Evolutionary conservation across 2,329 filamentous ascomycete genomes (phyloP), one percentile per base, ranked within the genome.

Genomic region (Ascocoryne sarcoides): DNA sequence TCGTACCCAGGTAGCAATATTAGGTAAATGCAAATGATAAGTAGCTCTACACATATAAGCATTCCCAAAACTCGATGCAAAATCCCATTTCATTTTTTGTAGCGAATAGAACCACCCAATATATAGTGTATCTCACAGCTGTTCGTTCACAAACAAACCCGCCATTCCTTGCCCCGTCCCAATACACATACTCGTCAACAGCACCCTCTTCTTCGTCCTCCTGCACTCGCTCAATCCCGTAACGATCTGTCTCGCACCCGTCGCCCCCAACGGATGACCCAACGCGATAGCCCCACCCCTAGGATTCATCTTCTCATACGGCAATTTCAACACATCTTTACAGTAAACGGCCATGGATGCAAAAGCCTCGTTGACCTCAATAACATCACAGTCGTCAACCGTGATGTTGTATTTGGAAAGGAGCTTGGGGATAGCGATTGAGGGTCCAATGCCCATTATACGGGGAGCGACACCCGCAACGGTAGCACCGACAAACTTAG

Each of bases 271-370:
- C 3, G 85, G 85, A 62, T 92, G 85, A 38, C 85, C 85, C 0
- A 92, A 71, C 3, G 85, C 85, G 58, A 92, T 90, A 50, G 85
- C 85, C 48, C 85, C 85, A 52, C 85, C 85, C 45, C 83, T 72
- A 18, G 81, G 74, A 67, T 92, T 92, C 73, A 92, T 75, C 76
- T 88, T 90, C 55, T 72, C 63, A 63, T 73, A 75, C 59, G 84
- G 79, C 37, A 90, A 67, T 50, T 76, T 76, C 37, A 92, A 71
- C 50, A 69, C 76, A 56, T 87, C 73, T 40, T 84, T 67, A 66
- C 88, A 95, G 75, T 95, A 96, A 20, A 95, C 89, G 1, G 87
- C 89, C 92, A 96, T 96, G 38, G 84, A 92, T 16, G 89, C 90
- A 58, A 98, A 98, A 1, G 92, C 92, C 73, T 98, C 92, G 69